Base-by-base conservation (phyloP, 768 basidiomycete species). In the Antrodiella citrinella region DNA sequence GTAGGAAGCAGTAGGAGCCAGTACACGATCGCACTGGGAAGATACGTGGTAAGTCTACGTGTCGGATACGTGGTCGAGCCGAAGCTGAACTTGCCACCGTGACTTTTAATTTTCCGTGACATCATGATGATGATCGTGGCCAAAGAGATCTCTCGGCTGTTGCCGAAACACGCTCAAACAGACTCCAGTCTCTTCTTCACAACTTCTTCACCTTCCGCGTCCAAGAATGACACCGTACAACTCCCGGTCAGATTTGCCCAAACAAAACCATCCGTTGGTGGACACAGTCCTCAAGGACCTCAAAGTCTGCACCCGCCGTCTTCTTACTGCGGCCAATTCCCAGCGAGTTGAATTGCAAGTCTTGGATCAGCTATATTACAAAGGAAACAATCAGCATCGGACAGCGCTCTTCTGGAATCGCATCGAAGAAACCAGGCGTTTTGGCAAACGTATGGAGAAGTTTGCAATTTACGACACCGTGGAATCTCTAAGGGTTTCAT, bases 321-420 rank as follows among this genome's bases (percentile, higher is more conserved):
- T 86, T 15, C 75, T 73, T 44, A 60, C 69, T 38, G 66, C 69
- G 10, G 57, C 78, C 42, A 53, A 67, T 13, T 60, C 69, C 12
- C 71, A 76, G 39, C 56, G 65, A 2, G 72, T 77, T 22, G 85
- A 88, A 57, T 62, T 78, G 4, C 74, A 75, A 47, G 63, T 86
- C 18, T 69, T 90, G 26, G 78, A 82, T 56, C 72, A 83, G 52
- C 61, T 90, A 1, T 82, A 82, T 62, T 90, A 91, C 67, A 87
- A 86, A 57, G 80, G 79, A 54, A 87, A 84, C 60, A 91, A 89
- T 56, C 88, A 91, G 58, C 85, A 86, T 61, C 74, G 80, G 24
- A 61, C 71, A 3, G 75, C 83, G 21, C 65, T 88, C 10, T 88
- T 87, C 63, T 90, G 86, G 84, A 71, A 76, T 57, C 78, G 78